These are phyloP conservation scores for Panaeolus cyanescens DNA, from an alignment of 768 basidiomycete species.

Conservation along the genomic window DNA sequence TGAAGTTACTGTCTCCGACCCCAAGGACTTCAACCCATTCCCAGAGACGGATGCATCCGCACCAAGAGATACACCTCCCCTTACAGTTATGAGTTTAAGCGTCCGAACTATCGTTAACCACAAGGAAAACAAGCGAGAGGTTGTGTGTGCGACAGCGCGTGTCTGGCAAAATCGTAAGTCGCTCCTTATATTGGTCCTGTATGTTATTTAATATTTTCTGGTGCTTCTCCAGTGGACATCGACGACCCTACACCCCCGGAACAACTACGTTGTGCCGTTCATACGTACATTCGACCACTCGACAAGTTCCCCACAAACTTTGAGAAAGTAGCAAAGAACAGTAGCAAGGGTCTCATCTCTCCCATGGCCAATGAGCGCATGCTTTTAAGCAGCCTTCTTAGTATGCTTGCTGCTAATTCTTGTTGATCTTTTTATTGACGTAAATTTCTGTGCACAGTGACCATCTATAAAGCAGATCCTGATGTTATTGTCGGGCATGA, in stretches of 20 bases:
- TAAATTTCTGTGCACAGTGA: slow-evolving; percentile 42
- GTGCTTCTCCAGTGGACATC: slow-evolving; percentile 71
- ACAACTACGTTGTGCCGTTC: slow-evolving; percentile 75
- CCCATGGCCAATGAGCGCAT: slow-evolving; percentile 82
- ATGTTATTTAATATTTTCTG: background rate
- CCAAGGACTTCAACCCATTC: slow-evolving; percentile 88
- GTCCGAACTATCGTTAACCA: slow-evolving; percentile 93
- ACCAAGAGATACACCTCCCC: slow-evolving; percentile 80
- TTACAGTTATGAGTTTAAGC: slow-evolving; percentile 90
- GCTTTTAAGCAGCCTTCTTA: slow-evolving; percentile 79
- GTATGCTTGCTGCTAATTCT: slow-evolving; percentile 36
- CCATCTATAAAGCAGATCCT: slow-evolving; percentile 85
- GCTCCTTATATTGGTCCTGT: background rate
- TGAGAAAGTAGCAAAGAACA: slow-evolving; percentile 65
- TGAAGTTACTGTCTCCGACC: slow-evolving; percentile 80
- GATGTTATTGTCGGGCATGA: slow-evolving; percentile 96
- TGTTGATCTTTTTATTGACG: background rate
- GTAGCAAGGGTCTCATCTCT: slow-evolving; percentile 67
- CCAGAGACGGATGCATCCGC: slow-evolving; percentile 67
- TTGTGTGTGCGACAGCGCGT: slow-evolving; percentile 82
- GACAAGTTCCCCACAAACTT: slow-evolving; percentile 86
- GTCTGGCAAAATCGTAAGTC: slow-evolving; percentile 72
- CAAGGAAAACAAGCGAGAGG: slow-evolving; percentile 89
- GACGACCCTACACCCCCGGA: slow-evolving; percentile 94
- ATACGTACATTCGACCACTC: slow-evolving; percentile 89